Base-by-base conservation (phyloP, 495 filamentous ascomycete genomes). In the Penicillium egyptiacum region DNA sequence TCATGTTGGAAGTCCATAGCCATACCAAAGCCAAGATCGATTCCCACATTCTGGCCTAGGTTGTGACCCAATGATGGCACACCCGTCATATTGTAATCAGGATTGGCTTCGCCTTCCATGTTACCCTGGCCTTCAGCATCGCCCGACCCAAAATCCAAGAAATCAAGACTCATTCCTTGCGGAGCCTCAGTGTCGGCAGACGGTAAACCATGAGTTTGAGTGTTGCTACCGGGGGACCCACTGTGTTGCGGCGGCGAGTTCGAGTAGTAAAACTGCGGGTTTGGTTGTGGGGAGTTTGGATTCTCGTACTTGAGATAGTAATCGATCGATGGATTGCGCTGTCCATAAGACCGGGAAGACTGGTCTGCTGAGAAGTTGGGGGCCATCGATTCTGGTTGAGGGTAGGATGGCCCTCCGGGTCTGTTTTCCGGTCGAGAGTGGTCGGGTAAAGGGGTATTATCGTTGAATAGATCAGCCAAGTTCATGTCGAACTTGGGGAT, bases 1-100 rank as follows among this genome's bases (percentile, higher is more conserved):
- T 93, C 89, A 71, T 92, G 88, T 64, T 88, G 84, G 61, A 84
- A 77, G 22, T 87, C 88, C 41, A 88, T 82, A 59, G 85, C 87
- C 60, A 90, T 77, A 20, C 88, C 88, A 61, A 92, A 88, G 0
- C 88, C 89, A 45, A 93, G 74, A 59, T 90, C 86, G 70, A 90
- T 82, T 28, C 81, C 75, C 26, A 78, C 72, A 30, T 72, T 74
- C 31, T 78, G 70, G 25, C 75, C 75, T n/a, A 73, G 66, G 10
- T 69, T 71, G 31, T 64, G 66, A 16, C 67, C 67, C 20, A 71
- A 49, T 5, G 65, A 67, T n/a, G 59, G 69, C 61, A 64, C 66
- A 23, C 57, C 44, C 50, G 67, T 60, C 52, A 66, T 45, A 46
- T 66, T 64, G 49, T 70, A 70, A 12, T 75, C 69, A 12, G 66